These are phyloP conservation scores for Mortierella sp. DNA, from an alignment of 371 early-diverging fungal genomes.

Conservation along the genomic window DNA sequence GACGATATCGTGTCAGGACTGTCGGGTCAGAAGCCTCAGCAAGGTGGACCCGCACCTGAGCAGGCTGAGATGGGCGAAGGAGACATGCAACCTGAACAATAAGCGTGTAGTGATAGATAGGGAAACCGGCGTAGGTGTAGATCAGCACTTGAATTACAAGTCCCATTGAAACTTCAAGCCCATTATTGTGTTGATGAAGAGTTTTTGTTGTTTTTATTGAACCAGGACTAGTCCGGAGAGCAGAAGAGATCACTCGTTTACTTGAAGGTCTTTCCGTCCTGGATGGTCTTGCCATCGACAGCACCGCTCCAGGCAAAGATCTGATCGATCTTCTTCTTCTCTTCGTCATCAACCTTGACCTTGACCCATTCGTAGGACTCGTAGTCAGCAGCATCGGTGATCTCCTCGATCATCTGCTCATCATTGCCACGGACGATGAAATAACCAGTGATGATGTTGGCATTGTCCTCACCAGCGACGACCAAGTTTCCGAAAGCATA, in stretches of 20 bases:
- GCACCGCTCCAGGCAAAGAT: conserved; percentile 73
- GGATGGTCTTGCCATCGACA: conserved; percentile 63
- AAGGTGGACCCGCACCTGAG: conserved; percentile 44
- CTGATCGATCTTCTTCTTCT: conserved; percentile 51
- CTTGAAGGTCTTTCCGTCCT: conserved; percentile 86
- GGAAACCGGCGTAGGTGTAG: too few species aligned
- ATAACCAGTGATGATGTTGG: conserved; percentile 93
- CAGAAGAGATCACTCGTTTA: conserved; percentile 50
- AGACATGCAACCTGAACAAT: conserved; percentile 51
- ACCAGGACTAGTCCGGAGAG: too few species aligned
- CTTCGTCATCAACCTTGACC: conserved; percentile 62
- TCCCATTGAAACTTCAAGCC: too few species aligned
- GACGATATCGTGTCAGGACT: conserved; percentile 98
- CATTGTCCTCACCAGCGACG: conserved; percentile 88
- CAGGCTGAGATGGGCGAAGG: conserved; percentile 55
- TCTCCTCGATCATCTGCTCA: conserved; percentile 85
- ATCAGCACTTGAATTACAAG: too few species aligned
- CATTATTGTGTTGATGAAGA: neutral
- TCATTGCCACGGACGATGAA: conserved; percentile 88
- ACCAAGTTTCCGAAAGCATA: conserved; percentile 94
- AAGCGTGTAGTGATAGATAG: too few species aligned
- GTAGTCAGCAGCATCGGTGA: conserved; percentile 90
- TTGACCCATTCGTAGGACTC: conserved; percentile 87
- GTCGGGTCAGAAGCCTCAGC: conserved; percentile 61
- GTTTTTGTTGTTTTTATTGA: neutral